Percentiles rank a stretch among this genome's conserved stretches.
Evolutionary conservation across 176 grass and related monocot genomes (phyloP).

Genomic region (Triticum dicoccoides): DNA sequence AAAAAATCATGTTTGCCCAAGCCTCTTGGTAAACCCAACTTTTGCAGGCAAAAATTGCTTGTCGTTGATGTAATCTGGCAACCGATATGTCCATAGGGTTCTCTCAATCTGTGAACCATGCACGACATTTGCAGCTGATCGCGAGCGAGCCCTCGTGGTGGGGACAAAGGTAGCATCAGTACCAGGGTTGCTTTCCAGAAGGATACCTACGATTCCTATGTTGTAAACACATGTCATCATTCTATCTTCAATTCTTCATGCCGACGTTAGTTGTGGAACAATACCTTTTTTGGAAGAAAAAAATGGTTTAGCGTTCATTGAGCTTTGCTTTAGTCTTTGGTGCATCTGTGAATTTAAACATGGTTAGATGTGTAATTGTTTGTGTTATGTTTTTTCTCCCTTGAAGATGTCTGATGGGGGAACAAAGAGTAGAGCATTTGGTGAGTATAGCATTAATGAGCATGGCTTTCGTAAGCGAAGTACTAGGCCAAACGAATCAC

Average conservation of each 20-base stretch:
- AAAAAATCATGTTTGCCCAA: too few relatives aligned
- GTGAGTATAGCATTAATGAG: constrained; percentile 93
- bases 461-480: constrained; percentile 62
- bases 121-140: not conserved
- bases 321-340: too few relatives aligned
- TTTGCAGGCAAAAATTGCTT: too few relatives aligned
- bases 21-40: too few relatives aligned
- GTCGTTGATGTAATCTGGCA: too few relatives aligned
- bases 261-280: too few relatives aligned
- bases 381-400: constrained; percentile 7
- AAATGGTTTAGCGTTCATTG: too few relatives aligned
- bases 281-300: too few relatives aligned
- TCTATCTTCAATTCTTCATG: not conserved
- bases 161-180: constrained; percentile 44
- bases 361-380: constrained; percentile 19
- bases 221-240: constrained; percentile 31
- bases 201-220: constrained; percentile 61
- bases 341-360: not conserved
- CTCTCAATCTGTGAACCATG: too few relatives aligned
- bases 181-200: constrained; percentile 34
- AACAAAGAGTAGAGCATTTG: constrained; percentile 84
- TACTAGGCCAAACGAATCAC: constrained; percentile 40
- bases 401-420: constrained; percentile 75
- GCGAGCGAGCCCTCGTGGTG: constrained; percentile 38
- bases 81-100: too few relatives aligned